Conservation (phyloP, 2,329 filamentous ascomycete species). For the Aspergillus hiratsukae region DNA sequence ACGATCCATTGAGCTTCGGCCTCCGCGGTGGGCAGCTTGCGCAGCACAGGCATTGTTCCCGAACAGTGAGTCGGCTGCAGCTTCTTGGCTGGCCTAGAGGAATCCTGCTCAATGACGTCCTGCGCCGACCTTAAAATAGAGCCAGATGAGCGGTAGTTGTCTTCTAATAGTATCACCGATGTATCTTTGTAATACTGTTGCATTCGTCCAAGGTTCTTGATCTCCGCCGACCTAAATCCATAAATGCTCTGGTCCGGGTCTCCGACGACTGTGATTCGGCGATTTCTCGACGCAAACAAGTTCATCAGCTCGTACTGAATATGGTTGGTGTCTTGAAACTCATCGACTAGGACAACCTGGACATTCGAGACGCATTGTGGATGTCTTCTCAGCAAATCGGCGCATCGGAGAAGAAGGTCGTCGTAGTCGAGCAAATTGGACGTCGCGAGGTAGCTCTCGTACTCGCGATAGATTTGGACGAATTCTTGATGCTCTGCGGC, state of each 20-base stretch:
- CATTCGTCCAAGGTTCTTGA: slow-evolving; percentile 78
- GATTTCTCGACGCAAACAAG: slow-evolving; percentile 67
- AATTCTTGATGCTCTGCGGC: slow-evolving; percentile 60
- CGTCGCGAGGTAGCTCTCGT: slow-evolving; percentile 67
- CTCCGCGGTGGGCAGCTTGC: slow-evolving; percentile 64
- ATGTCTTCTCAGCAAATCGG: slow-evolving; percentile 67
- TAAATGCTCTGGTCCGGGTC: slow-evolving; percentile 99
- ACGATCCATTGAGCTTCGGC: slow-evolving; percentile 87
- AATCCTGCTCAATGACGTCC: slow-evolving; percentile 86
- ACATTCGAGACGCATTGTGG: slow-evolving; percentile 84
- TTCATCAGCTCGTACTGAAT: slow-evolving; percentile 94
- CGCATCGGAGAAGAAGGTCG: slow-evolving; percentile 79
- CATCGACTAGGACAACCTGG: slow-evolving; percentile 87
- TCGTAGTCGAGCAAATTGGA: slow-evolving; percentile 92
- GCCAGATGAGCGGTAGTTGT: slow-evolving; percentile 91
- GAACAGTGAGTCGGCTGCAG: slow-evolving; percentile 74
- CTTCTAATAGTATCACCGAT: slow-evolving; percentile 77
- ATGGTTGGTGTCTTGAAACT: slow-evolving; percentile 95
- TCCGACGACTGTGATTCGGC: slow-evolving; percentile 87
- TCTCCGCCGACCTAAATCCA: slow-evolving; percentile 88
- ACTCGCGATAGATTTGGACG: slow-evolving; percentile 64
- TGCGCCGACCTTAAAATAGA: slow-evolving; percentile 76
- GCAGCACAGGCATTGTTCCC: slow-evolving; percentile 75
- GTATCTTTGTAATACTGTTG: slow-evolving; percentile 71
- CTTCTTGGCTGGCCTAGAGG: slow-evolving; percentile 70